A percentile compares a stretch with the other conserved stretches of the same genome.
phyloP scores from a whole-genome alignment of 106 monocot genomes.

The Agapanthus africanus region DNA sequence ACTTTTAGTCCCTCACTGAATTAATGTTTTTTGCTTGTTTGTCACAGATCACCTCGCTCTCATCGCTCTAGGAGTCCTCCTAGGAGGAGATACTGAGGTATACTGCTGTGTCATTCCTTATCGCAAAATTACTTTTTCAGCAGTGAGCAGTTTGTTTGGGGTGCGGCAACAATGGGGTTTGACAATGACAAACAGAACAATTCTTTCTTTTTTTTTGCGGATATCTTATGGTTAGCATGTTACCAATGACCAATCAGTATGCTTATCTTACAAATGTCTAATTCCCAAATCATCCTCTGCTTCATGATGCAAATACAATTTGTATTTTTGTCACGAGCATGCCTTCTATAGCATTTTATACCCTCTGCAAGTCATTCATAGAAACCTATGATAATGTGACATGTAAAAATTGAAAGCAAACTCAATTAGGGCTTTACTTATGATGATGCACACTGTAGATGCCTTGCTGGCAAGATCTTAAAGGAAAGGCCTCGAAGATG shows the following conservation, averaged over 20 bases:
- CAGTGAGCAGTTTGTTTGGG: too few relatives aligned
- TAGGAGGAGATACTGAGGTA: constrained; percentile 3
- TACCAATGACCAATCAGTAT: not conserved
- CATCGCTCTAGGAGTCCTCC: not conserved
- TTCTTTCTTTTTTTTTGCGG: too few relatives aligned
- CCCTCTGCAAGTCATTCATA: not conserved
- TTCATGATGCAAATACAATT: not conserved
- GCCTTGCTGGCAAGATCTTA: not conserved
- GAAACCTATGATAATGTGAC: not conserved
- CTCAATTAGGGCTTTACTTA: not conserved
- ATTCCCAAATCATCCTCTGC: not conserved
- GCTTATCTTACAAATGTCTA: not conserved
- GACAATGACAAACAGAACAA: not conserved
- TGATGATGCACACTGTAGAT: not conserved
- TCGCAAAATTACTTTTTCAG: too few relatives aligned
- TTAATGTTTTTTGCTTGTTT: too few relatives aligned
- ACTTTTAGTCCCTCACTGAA: not conserved
- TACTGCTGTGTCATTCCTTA: too few relatives aligned
- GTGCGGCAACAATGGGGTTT: too few relatives aligned
- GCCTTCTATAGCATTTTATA: not conserved
- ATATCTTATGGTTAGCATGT: not conserved
- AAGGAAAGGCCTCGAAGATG: not conserved
- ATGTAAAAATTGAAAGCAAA: too few relatives aligned
- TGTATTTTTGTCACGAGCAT: not conserved
- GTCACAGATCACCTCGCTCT: not conserved